A percentile compares a stretch with the other conserved stretches of the same genome.
These are phyloP conservation scores for Mortierella sp. DNA, from an alignment of 371 early-diverging fungal genomes.

Conservation along the genomic window DNA sequence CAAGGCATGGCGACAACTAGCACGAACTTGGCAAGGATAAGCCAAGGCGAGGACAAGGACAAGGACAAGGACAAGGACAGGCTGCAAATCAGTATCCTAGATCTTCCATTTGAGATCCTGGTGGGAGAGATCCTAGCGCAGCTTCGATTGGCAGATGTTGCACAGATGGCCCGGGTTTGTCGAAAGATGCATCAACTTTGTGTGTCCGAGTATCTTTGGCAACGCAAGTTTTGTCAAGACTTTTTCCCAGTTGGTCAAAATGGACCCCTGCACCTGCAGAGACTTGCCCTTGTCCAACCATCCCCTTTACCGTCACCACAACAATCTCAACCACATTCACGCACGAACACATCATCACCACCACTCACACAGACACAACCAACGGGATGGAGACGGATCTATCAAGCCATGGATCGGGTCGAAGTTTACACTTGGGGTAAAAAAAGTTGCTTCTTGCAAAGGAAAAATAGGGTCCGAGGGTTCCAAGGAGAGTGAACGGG, in stretches of 20 bases:
- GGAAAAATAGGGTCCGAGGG: no score
- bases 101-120: conserved; percentile 37
- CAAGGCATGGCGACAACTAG: no score
- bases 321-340: no score
- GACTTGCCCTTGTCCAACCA: no score
- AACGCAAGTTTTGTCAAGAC: conserved; percentile 38
- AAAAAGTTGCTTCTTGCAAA: neutral
- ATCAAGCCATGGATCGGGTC: conserved; percentile 44
- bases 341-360: no score
- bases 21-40: no score
- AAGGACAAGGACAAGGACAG: neutral
- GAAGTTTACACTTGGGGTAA: conserved; percentile 55
- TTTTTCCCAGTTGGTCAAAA: conserved; percentile 1
- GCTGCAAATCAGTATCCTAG: neutral
- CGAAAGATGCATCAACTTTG: conserved; percentile 20
- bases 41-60: neutral
- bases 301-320: no score
- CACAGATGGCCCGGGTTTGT: conserved; percentile 6
- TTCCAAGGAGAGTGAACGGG: no score
- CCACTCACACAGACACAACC: no score
- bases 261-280: neutral
- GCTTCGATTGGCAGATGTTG: conserved; percentile 20
- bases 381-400: conserved; percentile 37
- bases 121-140: conserved; percentile 31
- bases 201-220: conserved; percentile 45